These are phyloP conservation scores for Ogataea nakhonphanomensis DNA, from an alignment of 805 yeast genomes.

Conservation along the genomic window DNA sequence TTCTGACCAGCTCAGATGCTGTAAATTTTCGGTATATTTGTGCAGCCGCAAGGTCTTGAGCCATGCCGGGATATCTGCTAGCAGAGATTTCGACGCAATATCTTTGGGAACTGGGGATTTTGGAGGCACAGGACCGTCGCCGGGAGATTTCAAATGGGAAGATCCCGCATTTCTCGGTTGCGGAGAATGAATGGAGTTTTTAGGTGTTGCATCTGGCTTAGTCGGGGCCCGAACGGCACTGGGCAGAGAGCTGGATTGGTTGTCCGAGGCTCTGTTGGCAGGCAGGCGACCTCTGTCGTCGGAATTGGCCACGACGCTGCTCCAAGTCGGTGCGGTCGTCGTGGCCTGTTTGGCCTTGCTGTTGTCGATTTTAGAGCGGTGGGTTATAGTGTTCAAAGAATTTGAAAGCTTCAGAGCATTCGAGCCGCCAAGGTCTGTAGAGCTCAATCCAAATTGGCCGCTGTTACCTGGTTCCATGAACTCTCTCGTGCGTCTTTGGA, in stretches of 20 bases:
- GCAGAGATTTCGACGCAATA: constrained; percentile 49
- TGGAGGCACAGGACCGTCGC: constrained; percentile 12
- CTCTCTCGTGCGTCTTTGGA: constrained; percentile 21
- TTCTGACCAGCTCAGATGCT: constrained; percentile 73
- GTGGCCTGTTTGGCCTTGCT: constrained; percentile 13
- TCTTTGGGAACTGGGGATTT: constrained; percentile 49
- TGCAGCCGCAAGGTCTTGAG: constrained; percentile 83
- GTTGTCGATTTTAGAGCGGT: constrained; percentile 24
- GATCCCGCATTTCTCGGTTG: constrained; percentile 14
- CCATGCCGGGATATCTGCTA: constrained; percentile 89
- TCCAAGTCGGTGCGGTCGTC: constrained; percentile 16
- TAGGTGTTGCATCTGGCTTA: constrained; percentile 9
- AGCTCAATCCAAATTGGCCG: constrained; percentile 15
- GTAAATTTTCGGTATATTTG: constrained; percentile 84
- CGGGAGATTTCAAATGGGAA: constrained; percentile 8
- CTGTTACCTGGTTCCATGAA: constrained; percentile 13
- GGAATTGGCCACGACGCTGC: constrained; percentile 8
- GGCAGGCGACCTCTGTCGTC: constrained; percentile 23
- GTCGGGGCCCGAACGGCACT: constrained; percentile 17
- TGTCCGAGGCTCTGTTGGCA: constrained; percentile 15
- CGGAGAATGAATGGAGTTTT: constrained; percentile 13
- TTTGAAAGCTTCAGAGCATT: constrained; percentile 29
- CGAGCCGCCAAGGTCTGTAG: constrained; percentile 25
- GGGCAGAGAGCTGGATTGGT: constrained; percentile 25
- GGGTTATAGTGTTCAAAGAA: constrained; percentile 28